A percentile compares a stretch with the other conserved stretches of the same genome.
These are phyloP conservation scores for Setaria italica DNA, from an alignment of 202 grass and related monocot species.

Conservation along the genomic window DNA sequence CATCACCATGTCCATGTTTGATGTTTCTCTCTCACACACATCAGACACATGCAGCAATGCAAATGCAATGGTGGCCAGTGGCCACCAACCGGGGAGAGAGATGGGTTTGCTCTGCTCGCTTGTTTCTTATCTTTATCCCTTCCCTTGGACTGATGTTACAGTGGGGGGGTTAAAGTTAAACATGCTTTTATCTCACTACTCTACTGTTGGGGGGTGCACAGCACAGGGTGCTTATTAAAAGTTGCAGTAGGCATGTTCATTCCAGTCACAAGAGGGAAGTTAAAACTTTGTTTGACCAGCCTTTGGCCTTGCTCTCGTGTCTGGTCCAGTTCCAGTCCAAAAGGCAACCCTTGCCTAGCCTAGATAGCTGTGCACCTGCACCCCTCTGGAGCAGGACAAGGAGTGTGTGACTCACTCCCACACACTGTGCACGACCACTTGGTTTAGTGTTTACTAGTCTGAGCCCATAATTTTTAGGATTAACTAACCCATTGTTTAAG, in stretches of 20 bases:
- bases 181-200: neutral
- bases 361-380: conserved; percentile 54
- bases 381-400: neutral
- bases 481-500: neutral
- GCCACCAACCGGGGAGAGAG: neutral
- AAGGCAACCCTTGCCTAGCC: conserved; percentile 21
- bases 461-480: neutral
- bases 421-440: conserved; percentile 13
- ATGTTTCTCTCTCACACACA: neutral
- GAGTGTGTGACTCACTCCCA: conserved; percentile 1
- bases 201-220: neutral
- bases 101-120: neutral
- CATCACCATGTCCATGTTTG: conserved; percentile 11
- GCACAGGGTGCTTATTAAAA: conserved; percentile 35
- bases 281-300: conserved; percentile 53
- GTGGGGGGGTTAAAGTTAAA: conserved; percentile 21
- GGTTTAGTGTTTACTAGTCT: neutral
- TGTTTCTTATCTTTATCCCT: neutral
- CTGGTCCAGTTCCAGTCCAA: conserved; percentile 45
- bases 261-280: conserved; percentile 42
- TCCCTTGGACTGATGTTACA: conserved; percentile 17
- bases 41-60: neutral
- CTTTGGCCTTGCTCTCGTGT: conserved; percentile 40
- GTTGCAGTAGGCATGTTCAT: conserved; percentile 45
- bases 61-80: conserved; percentile 7